Conservation (phyloP, 139 green algal genomes). For the Micractinium conductrix region DNA sequence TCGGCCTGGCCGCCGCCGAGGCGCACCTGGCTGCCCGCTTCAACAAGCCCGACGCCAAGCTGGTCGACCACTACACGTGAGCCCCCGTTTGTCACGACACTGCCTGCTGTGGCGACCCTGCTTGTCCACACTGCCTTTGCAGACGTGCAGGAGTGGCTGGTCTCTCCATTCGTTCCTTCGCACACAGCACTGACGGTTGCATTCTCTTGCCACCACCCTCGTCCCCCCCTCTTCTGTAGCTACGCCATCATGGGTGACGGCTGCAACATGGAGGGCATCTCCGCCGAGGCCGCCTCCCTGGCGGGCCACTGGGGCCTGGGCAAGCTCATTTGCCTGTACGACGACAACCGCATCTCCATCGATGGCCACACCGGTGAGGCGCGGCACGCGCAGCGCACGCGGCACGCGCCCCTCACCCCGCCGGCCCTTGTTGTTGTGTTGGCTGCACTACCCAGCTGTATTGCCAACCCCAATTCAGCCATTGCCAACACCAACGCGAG, state of each 20-base stretch:
- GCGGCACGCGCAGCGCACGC: too few relatives aligned
- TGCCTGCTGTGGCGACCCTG: too few relatives aligned
- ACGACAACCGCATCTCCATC: conserved; percentile 99
- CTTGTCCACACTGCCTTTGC: too few relatives aligned
- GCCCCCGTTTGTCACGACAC: background rate
- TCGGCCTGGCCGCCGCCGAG: conserved; percentile 95
- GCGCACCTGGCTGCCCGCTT: conserved; percentile 96
- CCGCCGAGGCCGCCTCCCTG: conserved; percentile 95
- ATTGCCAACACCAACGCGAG: too few relatives aligned
- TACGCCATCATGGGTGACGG: conserved; percentile 98
- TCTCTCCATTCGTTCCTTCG: too few relatives aligned
- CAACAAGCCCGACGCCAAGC: conserved; percentile 94
- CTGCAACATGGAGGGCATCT: conserved; percentile 99
- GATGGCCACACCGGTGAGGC: conserved; percentile 92
- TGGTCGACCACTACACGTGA: conserved; percentile 99
- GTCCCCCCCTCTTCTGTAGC: conserved; percentile 44
- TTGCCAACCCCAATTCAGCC: too few relatives aligned
- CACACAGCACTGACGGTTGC: too few relatives aligned
- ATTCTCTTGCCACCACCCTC: too few relatives aligned
- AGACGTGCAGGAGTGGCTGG: too few relatives aligned
- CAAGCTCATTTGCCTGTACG: conserved; percentile 99
- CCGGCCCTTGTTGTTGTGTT: too few relatives aligned
- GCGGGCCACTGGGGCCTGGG: conserved; percentile 98
- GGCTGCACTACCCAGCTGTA: too few relatives aligned
- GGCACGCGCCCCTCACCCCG: too few relatives aligned